Conservation (phyloP, 2,329 filamentous ascomycete species). For the Calonectria hawksworthii region DNA sequence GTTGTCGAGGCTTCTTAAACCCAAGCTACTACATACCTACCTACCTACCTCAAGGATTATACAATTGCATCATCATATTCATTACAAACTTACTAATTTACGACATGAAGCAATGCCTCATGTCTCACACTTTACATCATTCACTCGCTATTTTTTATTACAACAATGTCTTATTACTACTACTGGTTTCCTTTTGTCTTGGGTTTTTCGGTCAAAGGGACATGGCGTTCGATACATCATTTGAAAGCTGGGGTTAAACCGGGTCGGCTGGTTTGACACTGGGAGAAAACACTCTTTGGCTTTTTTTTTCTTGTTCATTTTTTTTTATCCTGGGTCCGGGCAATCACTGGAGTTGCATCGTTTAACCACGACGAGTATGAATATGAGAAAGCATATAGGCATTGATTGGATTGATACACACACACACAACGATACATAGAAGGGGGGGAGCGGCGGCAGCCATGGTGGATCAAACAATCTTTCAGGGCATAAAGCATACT, state of each 20-base stretch:
- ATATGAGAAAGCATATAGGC: background rate
- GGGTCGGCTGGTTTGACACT: background rate
- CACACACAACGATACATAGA: background rate
- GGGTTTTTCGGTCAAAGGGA: background rate
- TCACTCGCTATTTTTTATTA: background rate
- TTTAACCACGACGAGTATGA: conserved; percentile 1
- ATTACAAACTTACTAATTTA: background rate
- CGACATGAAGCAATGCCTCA: background rate
- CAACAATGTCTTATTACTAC: background rate
- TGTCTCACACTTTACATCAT: background rate
- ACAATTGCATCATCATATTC: background rate
- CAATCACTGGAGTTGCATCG: background rate
- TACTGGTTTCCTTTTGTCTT: background rate
- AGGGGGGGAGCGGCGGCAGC: background rate
- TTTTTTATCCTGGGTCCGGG: background rate
- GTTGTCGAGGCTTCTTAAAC: background rate
- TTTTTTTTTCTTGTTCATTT: background rate
- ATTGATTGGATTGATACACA: background rate
- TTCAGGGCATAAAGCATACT: background rate
- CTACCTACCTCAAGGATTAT: background rate
- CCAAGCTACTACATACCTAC: background rate
- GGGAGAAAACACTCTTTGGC: background rate
- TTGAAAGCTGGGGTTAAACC: background rate
- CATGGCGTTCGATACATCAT: background rate
- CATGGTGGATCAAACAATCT: background rate